Evolutionary conservation across 495 filamentous ascomycete species (phyloP), one percentile per base, ranked within the genome.

Genomic region (Penicillium waksmanii): DNA sequence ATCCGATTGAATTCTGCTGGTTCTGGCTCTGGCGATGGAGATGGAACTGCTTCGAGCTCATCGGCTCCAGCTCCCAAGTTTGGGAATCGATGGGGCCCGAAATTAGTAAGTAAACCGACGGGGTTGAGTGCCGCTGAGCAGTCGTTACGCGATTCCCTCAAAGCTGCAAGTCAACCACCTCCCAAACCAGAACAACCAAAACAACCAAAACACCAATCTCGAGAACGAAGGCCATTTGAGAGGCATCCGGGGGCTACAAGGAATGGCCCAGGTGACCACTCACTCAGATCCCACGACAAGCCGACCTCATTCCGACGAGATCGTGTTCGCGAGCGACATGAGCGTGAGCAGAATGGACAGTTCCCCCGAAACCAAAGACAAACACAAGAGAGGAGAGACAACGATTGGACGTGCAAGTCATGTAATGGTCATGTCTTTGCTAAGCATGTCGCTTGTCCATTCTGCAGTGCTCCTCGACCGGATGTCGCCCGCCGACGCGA

Each of bases 91-190:
- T 73, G 70, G 70, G 70, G 53, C 3, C 58, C 53, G 33, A 66
- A 57, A 40, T 49, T 66, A 55, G 35, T 65, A 23, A 25, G 56
- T 21, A 69, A 65, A 31, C 55, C 73, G 3, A 56, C 61, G 0
- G 63, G 64, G 15, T 56, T 78, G 21, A 78, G 73, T 51, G 55
- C 72, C 5, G 68, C 72, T 23, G 76, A 78, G 56, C 68, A 72
- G 43, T 65, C 73, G 27, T 56, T 73, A 35, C 75, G 75, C 35
- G 66, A 74, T 19, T 58, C 63, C 12, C 48, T 78, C 34, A 46
- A 72, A 13, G 57, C 56, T 31, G 65, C 56, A 25, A 62, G 53
- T 13, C 56, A 65, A 58, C 48, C 46, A 12, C 31, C 31, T 13
- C 9, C 60, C 13, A 12, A 25, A 23, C 56, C 55, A 38, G 51